These are phyloP conservation scores for Styphnolobium japonicum DNA, from an alignment of 306 rosid species.

Conservation along the genomic window DNA sequence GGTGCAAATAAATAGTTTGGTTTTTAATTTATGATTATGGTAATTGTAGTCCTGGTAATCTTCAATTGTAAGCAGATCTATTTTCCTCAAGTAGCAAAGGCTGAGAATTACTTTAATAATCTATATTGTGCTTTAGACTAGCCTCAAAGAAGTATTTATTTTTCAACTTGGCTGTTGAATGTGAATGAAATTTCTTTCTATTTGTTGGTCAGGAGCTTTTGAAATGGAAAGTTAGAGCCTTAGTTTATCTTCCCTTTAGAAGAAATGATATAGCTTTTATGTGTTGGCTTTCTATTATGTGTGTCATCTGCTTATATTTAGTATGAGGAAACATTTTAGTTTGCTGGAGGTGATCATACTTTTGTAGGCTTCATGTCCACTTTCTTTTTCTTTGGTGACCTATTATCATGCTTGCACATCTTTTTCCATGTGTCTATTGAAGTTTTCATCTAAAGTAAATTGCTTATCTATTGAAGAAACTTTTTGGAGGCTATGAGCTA, in stretches of 20 bases:
- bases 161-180: not conserved
- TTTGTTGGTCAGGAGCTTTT: not conserved
- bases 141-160: not conserved
- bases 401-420: not conserved
- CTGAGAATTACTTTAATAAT: not conserved
- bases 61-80: not conserved
- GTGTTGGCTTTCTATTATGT: not conserved
- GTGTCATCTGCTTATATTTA: conserved; percentile 1
- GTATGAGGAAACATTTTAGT: conserved; percentile 16
- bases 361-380: not conserved
- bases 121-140: not conserved
- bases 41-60: not conserved
- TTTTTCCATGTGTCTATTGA: not conserved
- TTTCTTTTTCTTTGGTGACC: not conserved
- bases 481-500: not conserved
- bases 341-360: not conserved
- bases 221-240: not conserved
- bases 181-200: not conserved
- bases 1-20: too few species aligned
- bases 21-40: not conserved
- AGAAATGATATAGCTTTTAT: not conserved
- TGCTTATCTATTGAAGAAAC: not conserved
- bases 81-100: not conserved
- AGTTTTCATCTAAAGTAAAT: not conserved
- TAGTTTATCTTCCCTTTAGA: not conserved